Percentiles rank a stretch among this genome's conserved stretches.
Conservation (phyloP, 257 asterid genomes). For the Orobanche coerulescens region DNA sequence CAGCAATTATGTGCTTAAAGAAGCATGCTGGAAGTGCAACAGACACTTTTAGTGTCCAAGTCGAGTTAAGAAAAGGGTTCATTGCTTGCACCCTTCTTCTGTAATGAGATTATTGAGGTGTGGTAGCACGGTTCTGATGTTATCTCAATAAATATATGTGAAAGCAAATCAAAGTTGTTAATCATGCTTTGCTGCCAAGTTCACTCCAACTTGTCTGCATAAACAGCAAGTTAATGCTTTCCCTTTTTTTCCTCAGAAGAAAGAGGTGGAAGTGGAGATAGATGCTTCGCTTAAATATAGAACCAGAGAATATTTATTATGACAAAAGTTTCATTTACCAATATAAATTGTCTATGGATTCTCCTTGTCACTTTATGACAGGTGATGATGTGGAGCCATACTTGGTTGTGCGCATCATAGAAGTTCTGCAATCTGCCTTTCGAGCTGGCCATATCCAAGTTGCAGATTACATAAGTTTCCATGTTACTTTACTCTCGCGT, state of each 20-base stretch:
- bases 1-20: not conserved
- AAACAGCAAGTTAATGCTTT: not conserved
- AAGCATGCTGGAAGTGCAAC: not conserved
- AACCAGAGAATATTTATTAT: not conserved
- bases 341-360: not conserved
- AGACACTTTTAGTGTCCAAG: not conserved
- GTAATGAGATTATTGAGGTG: not conserved
- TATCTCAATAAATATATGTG: not conserved
- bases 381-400: constrained; percentile 51
- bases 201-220: not conserved
- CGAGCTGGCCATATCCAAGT: constrained; percentile 66
- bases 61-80: not conserved
- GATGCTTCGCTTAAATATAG: not conserved
- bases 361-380: constrained; percentile 28
- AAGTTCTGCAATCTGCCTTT: constrained; percentile 66
- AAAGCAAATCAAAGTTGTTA: not conserved
- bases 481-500: constrained; percentile 63
- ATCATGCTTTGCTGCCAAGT: not conserved
- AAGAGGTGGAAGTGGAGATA: not conserved
- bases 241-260: not conserved
- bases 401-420: constrained; percentile 49
- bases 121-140: not conserved
- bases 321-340: not conserved
- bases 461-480: constrained; percentile 76
- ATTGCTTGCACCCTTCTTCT: not conserved